These are phyloP conservation scores for Fusarium foetens DNA, from an alignment of 2,329 filamentous ascomycete species.

Conservation along the genomic window DNA sequence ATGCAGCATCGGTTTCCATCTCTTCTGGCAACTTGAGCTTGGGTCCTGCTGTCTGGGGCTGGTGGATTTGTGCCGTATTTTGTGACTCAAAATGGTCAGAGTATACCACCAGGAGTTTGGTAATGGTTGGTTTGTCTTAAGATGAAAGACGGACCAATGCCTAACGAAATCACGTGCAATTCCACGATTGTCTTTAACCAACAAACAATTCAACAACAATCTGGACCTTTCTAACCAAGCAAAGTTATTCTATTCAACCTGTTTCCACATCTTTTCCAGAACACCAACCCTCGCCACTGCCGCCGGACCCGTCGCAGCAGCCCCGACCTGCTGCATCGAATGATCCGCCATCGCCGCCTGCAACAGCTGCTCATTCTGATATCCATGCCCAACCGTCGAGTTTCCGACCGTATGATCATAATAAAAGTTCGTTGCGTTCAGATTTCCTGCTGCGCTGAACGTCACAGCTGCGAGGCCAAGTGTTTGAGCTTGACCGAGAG, in stretches of 20 bases:
- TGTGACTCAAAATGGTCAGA: not conserved
- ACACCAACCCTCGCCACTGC: not conserved
- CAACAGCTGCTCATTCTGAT: not conserved
- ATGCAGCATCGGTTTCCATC: not conserved
- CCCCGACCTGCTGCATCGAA: not conserved
- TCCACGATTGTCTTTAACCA: not conserved
- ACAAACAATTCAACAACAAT: not conserved
- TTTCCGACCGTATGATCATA: not conserved
- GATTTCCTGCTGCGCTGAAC: not conserved
- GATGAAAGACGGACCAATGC: not conserved
- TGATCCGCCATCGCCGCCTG: conserved; percentile 1
- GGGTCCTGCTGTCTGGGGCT: not conserved
- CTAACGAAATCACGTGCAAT: not conserved
- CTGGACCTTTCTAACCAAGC: too few relatives aligned
- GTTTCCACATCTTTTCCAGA: not conserved
- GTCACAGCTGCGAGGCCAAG: not conserved
- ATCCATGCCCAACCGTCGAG: not conserved
- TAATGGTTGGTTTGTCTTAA: not conserved
- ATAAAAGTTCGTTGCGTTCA: not conserved
- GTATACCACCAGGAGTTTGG: not conserved
- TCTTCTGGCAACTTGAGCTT: not conserved
- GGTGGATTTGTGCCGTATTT: not conserved
- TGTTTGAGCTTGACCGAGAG: not conserved
- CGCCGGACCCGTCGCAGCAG: not conserved
- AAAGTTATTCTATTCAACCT: not conserved